phyloP scores from a whole-genome alignment of 2,329 filamentous ascomycete genomes.

The Endocalyx cinctus region DNA sequence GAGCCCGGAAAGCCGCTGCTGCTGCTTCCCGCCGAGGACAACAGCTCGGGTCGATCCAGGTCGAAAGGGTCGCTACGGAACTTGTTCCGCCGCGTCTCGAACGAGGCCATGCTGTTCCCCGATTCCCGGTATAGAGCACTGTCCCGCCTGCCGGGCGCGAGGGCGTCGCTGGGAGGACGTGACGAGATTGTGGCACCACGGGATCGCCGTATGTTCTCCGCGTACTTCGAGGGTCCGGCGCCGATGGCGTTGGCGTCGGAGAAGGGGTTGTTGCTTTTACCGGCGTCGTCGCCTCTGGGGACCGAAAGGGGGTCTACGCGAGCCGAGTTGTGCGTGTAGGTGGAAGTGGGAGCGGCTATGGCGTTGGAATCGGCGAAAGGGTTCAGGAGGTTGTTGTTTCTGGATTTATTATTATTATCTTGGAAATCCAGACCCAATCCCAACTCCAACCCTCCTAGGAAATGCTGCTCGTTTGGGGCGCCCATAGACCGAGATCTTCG shows the following conservation, averaged over 20 bases:
- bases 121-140: conserved; percentile 41
- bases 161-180: conserved; percentile 18
- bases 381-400: conserved; percentile 30
- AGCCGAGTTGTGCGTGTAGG: conserved; percentile 33
- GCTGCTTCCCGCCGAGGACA: conserved; percentile 26
- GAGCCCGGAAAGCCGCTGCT: conserved; percentile 12
- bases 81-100: conserved; percentile 43
- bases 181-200: conserved; percentile 41
- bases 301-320: conserved; percentile 33
- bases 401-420: too few species aligned
- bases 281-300: conserved; percentile 23
- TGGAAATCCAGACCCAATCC: conserved; percentile 34
- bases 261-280: too few species aligned
- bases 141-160: too few species aligned
- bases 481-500: conserved; percentile 28
- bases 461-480: conserved; percentile 33
- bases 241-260: conserved; percentile 43
- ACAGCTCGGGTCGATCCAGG: conserved; percentile 50
- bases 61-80: conserved; percentile 63
- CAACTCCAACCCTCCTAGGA: conserved; percentile 35
- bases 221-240: conserved; percentile 33
- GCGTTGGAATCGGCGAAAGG: conserved; percentile 48
- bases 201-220: conserved; percentile 43
- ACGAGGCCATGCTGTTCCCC: conserved; percentile 34
- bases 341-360: too few species aligned